These are phyloP conservation scores for Theobroma cacao DNA, from an alignment of 345 rosid genomes.

Conservation along the genomic window DNA sequence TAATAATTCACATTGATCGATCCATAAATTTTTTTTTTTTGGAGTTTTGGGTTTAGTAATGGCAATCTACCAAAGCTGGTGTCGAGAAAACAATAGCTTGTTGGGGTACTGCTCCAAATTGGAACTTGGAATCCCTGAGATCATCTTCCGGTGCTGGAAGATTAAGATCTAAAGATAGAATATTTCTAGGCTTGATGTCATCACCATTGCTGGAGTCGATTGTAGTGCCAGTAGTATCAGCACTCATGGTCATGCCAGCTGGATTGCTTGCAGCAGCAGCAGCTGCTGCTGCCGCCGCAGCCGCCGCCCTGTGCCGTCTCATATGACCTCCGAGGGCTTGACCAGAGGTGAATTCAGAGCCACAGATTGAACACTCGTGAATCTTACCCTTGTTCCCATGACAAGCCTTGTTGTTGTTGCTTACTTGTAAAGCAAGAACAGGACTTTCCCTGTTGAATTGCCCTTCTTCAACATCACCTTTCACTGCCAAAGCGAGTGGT, in stretches of 20 bases:
- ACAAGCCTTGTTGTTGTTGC: constrained; percentile 17
- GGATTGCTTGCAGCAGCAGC: constrained; percentile 20
- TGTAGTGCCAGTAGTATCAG: constrained; percentile 21
- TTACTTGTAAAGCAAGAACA: constrained; percentile 39
- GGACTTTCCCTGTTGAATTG: constrained; percentile 20
- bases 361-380: constrained; percentile 95
- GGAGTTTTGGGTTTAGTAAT: constrained; percentile 42
- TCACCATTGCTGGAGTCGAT: not conserved
- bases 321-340: constrained; percentile 99
- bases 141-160: constrained; percentile 93
- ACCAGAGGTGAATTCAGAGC: constrained; percentile 85
- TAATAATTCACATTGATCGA: constrained; percentile 44
- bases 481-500: constrained; percentile 3
- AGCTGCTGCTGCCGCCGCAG: constrained; percentile 23
- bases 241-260: not conserved
- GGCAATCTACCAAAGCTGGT: constrained; percentile 90
- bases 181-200: constrained; percentile 40
- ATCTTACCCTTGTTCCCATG: constrained; percentile 40
- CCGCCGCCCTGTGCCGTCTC: constrained; percentile 76
- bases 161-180: constrained; percentile 80
- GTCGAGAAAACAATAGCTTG: constrained; percentile 49
- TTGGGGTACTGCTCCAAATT: constrained; percentile 39
- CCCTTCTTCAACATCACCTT: constrained; percentile 23
- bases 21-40: not conserved
- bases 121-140: constrained; percentile 55